A percentile compares a stretch with the other conserved stretches of the same genome.
Evolutionary conservation across 345 rosid species (phyloP).

Genomic region (Rhodamnia rubescens): DNA sequence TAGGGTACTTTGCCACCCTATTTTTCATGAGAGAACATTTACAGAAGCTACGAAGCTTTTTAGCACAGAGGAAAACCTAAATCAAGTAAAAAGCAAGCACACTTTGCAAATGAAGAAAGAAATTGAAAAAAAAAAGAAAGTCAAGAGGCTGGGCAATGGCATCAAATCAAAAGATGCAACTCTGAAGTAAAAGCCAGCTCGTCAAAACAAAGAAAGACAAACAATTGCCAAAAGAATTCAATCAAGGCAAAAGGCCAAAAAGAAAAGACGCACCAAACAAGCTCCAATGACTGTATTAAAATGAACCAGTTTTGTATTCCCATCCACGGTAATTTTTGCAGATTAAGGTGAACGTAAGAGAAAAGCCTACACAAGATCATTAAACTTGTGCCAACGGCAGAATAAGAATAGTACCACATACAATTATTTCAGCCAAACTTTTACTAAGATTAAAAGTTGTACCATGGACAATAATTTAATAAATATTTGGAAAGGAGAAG

Average conservation of each 20-base stretch:
- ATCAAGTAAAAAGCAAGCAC: not conserved
- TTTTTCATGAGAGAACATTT: not conserved
- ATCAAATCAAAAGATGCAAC: not conserved
- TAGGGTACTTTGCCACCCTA: not conserved
- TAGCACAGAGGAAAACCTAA: not conserved
- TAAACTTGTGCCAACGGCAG: not conserved
- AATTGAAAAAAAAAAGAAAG: not conserved
- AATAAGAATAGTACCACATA: not conserved
- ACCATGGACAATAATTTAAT: not conserved
- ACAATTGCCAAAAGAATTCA: not conserved
- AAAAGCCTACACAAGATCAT: not conserved
- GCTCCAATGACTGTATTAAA: not conserved
- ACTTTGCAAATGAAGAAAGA: not conserved
- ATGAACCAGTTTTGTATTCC: not conserved
- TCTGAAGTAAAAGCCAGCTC: not conserved
- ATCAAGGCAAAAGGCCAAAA: not conserved
- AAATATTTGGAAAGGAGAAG: not conserved
- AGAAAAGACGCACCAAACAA: not conserved
- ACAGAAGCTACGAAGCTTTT: not conserved
- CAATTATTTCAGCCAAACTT: not conserved
- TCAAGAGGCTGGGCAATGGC: not conserved
- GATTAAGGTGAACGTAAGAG: not conserved
- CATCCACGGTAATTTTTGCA: not conserved
- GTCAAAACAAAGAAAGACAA: not conserved
- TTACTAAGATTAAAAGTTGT: not conserved